Evolutionary conservation across 2,329 filamentous ascomycete genomes (phyloP).

Genomic region (Zasmidium angulare): DNA sequence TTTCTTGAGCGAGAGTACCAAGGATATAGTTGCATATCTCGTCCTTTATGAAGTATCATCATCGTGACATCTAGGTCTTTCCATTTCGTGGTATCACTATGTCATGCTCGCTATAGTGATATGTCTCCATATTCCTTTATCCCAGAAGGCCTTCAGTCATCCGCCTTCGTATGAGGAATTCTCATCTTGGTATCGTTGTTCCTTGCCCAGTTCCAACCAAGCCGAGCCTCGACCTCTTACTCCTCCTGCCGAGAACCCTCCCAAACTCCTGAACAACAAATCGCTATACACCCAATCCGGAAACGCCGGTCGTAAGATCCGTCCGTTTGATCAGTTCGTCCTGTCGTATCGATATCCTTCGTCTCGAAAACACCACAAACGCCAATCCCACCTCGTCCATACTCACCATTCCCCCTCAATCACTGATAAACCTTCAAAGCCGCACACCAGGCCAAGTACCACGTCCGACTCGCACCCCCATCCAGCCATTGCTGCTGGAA

Average conservation of each 20-base stretch:
- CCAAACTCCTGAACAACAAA: background rate
- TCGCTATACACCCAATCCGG: background rate
- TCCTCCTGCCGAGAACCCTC: background rate
- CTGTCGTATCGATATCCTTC: background rate
- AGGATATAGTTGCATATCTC: too few relatives aligned
- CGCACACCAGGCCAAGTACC: constrained; percentile 79
- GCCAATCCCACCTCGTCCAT: background rate
- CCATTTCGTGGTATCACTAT: too few relatives aligned
- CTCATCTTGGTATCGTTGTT: background rate
- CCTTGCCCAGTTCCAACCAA: background rate
- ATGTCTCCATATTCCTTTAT: background rate
- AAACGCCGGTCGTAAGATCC: too few relatives aligned
- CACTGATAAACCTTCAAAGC: background rate
- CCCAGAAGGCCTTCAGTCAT: background rate
- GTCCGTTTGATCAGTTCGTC: too few relatives aligned
- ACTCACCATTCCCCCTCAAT: background rate
- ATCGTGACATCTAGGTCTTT: too few relatives aligned
- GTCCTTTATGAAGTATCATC: too few relatives aligned
- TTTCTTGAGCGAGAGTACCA: too few relatives aligned
- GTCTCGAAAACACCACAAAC: background rate
- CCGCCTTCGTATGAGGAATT: too few relatives aligned
- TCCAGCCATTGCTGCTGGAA: constrained; percentile 73
- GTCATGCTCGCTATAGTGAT: too few relatives aligned
- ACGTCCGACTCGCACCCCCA: constrained; percentile 78
- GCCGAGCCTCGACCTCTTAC: too few relatives aligned